These are phyloP conservation scores for Penicillium olsonii DNA, from an alignment of 2,329 filamentous ascomycete genomes.

Conservation along the genomic window DNA sequence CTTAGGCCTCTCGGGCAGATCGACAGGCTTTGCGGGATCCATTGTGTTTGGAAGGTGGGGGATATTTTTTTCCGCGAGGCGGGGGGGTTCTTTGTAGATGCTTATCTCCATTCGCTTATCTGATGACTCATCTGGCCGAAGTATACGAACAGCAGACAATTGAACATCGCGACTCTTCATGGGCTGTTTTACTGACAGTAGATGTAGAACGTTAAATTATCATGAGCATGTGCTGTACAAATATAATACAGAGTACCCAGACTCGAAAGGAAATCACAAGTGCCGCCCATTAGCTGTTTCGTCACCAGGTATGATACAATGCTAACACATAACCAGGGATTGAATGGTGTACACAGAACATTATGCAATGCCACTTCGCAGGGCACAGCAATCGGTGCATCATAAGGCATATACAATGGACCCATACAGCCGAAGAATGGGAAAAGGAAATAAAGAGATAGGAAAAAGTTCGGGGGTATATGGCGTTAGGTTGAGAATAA, in stretches of 20 bases:
- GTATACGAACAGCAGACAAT: no score
- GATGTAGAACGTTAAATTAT: slow-evolving; percentile 9
- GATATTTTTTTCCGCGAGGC: slow-evolving; percentile 23
- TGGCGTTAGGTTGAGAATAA: slow-evolving; percentile 16
- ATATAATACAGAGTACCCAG: slow-evolving; percentile 15
- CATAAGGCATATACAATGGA: not conserved
- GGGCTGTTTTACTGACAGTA: no score
- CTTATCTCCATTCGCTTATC: slow-evolving; percentile 31
- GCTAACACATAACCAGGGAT: slow-evolving; percentile 4
- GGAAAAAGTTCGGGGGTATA: slow-evolving; percentile 27
- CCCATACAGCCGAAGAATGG: not conserved
- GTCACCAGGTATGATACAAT: slow-evolving; percentile 4
- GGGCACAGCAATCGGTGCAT: slow-evolving; percentile 9
- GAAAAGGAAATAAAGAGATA: slow-evolving; percentile 13
- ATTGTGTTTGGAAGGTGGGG: slow-evolving; percentile 16
- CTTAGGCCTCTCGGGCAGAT: slow-evolving; percentile 28
- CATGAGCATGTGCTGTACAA: slow-evolving; percentile 13
- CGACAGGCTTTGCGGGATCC: slow-evolving; percentile 27
- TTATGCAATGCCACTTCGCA: not conserved
- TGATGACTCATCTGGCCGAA: slow-evolving; percentile 24
- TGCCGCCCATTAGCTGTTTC: slow-evolving; percentile 6
- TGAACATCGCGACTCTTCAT: no score
- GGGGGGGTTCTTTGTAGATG: slow-evolving; percentile 24
- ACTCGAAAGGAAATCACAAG: slow-evolving; percentile 10
- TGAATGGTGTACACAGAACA: not conserved